Conservation (phyloP, 129 eudicot genomes). For the Sambucus nigra region DNA sequence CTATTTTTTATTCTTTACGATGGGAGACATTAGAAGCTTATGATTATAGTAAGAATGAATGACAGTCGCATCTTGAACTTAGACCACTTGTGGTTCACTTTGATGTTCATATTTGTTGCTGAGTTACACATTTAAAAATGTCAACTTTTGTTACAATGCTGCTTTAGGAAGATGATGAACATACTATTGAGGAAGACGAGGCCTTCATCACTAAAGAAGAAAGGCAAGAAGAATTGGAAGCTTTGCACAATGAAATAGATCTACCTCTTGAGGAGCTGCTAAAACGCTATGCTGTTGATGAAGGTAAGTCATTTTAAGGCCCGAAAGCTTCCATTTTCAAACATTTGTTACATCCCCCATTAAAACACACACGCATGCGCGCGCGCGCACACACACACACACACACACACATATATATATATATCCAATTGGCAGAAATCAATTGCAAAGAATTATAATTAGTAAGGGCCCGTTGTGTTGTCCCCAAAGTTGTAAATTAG, state of each 20-base stretch:
- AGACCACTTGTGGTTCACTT: neutral
- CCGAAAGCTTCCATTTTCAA: neutral
- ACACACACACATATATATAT: too few relatives aligned
- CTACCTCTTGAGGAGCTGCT: slow-evolving; percentile 83
- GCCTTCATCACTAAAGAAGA: slow-evolving; percentile 83
- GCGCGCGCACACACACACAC: too few relatives aligned
- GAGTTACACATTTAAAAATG: slow-evolving; percentile 20
- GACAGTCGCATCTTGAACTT: too few relatives aligned
- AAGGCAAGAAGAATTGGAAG: slow-evolving; percentile 75
- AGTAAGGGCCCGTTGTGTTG: too few relatives aligned
- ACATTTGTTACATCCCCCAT: too few relatives aligned
- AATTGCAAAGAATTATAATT: too few relatives aligned
- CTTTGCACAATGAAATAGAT: slow-evolving; percentile 83
- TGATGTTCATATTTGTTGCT: neutral
- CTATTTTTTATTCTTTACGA: too few relatives aligned
- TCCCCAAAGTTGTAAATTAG: too few relatives aligned
- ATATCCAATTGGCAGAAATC: too few relatives aligned
- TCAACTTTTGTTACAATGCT: slow-evolving; percentile 13
- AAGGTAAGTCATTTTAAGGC: slow-evolving; percentile 33
- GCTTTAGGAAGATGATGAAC: slow-evolving; percentile 98
- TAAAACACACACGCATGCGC: too few relatives aligned
- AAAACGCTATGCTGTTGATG: slow-evolving; percentile 44
- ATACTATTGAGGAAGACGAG: slow-evolving; percentile 90
- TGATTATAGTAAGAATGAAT: too few relatives aligned
- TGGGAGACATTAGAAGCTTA: too few relatives aligned